These are phyloP conservation scores for Fraxinus sp. DNA, from an alignment of 305 asterid species.

Conservation along the genomic window DNA sequence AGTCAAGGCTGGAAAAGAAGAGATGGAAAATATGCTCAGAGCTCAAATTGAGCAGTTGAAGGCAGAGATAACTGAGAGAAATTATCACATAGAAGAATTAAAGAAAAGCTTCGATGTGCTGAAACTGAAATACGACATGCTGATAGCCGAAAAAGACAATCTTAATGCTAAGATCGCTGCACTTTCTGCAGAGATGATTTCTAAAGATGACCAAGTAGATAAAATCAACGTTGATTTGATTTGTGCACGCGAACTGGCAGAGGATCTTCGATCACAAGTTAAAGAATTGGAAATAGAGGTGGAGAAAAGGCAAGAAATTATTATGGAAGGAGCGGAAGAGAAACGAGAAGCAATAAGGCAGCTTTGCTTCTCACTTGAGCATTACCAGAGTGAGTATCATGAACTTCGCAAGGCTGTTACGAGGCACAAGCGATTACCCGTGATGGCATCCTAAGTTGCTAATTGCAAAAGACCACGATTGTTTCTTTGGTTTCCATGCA, in stretches of 20 bases:
- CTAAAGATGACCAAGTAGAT: constrained; percentile 46
- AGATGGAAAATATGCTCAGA: constrained; percentile 44
- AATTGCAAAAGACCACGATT: neutral
- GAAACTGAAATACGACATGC: constrained; percentile 26
- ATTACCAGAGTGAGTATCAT: constrained; percentile 70
- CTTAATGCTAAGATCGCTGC: constrained; percentile 36
- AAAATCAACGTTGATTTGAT: constrained; percentile 53
- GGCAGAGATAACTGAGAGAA: constrained; percentile 45
- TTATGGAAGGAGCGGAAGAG: constrained; percentile 82
- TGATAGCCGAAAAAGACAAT: constrained; percentile 33
- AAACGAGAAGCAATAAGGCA: constrained; percentile 95
- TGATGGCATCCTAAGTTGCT: constrained; percentile 48
- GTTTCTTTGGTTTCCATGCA: constrained; percentile 2
- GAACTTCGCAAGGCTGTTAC: constrained; percentile 59
- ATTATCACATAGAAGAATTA: constrained; percentile 38
- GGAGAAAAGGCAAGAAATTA: constrained; percentile 49
- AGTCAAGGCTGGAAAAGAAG: constrained; percentile 49
- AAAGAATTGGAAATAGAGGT: constrained; percentile 62
- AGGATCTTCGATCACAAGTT: constrained; percentile 44
- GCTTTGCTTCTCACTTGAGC: constrained; percentile 85
- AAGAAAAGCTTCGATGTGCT: constrained; percentile 33
- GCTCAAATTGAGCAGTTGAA: constrained; percentile 47
- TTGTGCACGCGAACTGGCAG: constrained; percentile 35
- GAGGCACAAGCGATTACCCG: constrained; percentile 47
- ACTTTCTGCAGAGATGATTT: constrained; percentile 35